Percentiles rank a stretch among this genome's conserved stretches.
Evolutionary conservation across 2,329 filamentous ascomycete species (phyloP).

Genomic region (Talaromyces sp.): DNA sequence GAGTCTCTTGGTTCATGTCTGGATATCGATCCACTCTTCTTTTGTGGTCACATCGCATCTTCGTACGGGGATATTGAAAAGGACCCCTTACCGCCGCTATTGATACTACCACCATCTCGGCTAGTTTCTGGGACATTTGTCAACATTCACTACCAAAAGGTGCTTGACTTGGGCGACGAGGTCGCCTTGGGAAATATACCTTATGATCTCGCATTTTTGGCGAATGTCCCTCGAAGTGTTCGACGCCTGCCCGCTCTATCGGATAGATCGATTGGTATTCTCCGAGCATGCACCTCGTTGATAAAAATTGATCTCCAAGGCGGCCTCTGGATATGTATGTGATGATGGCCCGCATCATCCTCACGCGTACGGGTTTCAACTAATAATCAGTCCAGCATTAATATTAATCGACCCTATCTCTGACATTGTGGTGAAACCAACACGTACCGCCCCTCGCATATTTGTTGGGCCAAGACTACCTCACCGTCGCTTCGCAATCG

Average conservation of each 20-base stretch:
- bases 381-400: not conserved
- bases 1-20: constrained; percentile 6
- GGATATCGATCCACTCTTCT: constrained; percentile 9
- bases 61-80: not conserved
- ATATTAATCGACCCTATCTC: not conserved
- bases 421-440: not conserved
- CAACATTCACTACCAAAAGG: not conserved
- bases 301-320: not conserved
- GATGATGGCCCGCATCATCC: too few species aligned
- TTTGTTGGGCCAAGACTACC: not conserved
- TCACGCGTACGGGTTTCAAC: not conserved
- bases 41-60: not conserved
- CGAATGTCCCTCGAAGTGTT: not conserved
- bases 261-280: not conserved
- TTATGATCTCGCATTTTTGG: not conserved
- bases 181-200: not conserved
- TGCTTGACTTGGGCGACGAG: not conserved
- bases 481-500: not conserved
- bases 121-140: not conserved
- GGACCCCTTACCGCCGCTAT: not conserved
- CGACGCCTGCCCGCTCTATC: not conserved
- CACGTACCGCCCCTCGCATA: not conserved
- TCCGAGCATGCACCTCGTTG: not conserved
- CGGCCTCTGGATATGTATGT: not conserved
- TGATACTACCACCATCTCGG: not conserved